Conservation (phyloP, 108 stramenopile genomes). For the Cyclostephanos invisitatus region DNA sequence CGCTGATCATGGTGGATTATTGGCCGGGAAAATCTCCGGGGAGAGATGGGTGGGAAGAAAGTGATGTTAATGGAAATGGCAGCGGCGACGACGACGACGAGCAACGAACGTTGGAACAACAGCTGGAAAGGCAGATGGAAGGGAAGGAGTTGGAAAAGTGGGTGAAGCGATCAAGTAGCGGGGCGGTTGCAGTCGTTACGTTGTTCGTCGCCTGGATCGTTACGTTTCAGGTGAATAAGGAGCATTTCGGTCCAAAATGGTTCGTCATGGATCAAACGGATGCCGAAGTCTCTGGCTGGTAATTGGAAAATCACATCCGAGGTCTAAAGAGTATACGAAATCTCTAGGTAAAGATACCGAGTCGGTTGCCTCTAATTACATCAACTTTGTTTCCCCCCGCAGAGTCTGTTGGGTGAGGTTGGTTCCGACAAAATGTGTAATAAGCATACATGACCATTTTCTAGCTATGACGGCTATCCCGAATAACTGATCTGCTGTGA, state of each 20-base stretch:
- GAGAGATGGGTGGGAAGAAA: background rate
- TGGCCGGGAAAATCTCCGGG: conserved; percentile 33
- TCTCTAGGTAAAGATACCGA: no score
- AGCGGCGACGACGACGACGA: background rate
- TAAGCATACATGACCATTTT: no score
- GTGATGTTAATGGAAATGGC: background rate
- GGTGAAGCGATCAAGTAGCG: conserved; percentile 64
- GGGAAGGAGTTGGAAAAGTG: conserved; percentile 50
- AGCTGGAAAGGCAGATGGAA: conserved; percentile 17
- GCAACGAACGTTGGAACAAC: conserved; percentile 13
- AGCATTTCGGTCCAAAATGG: conserved; percentile 56
- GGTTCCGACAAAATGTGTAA: no score
- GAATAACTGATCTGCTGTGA: no score
- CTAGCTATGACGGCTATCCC: no score
- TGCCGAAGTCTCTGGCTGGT: conserved; percentile 68
- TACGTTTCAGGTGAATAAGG: conserved; percentile 62
- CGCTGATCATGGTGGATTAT: conserved; percentile 35
- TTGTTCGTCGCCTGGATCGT: conserved; percentile 74
- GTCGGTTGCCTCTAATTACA: no score
- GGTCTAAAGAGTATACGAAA: conserved; percentile 1
- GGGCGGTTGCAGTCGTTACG: conserved; percentile 48
- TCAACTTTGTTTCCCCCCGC: no score
- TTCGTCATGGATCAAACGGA: conserved; percentile 61
- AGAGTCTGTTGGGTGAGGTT: no score
- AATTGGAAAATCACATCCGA: background rate